These are phyloP conservation scores for Physocladia obscura DNA, from an alignment of 192 early-diverging fungal species.

Conservation along the genomic window DNA sequence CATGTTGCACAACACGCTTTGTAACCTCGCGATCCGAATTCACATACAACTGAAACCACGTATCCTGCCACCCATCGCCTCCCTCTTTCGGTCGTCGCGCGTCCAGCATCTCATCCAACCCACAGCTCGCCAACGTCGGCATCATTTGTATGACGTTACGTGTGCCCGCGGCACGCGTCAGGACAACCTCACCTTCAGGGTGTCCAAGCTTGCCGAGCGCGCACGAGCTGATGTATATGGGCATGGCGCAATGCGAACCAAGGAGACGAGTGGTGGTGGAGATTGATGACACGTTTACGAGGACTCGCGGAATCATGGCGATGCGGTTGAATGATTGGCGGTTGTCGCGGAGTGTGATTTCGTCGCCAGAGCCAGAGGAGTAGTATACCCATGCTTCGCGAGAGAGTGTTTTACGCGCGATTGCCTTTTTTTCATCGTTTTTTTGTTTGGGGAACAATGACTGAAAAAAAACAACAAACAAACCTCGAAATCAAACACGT, in stretches of 20 bases:
- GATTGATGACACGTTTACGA: conserved; percentile 50
- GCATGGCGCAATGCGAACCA: conserved; percentile 32
- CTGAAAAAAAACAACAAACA: too few species aligned
- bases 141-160: conserved; percentile 73
- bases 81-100: conserved; percentile 25
- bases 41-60: conserved; percentile 62
- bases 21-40: conserved; percentile 50
- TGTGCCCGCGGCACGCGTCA: conserved; percentile 57
- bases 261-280: conserved; percentile 42
- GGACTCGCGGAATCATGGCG: conserved; percentile 58
- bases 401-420: conserved; percentile 56
- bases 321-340: conserved; percentile 73
- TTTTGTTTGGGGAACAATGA: not conserved
- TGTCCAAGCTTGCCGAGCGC: conserved; percentile 67
- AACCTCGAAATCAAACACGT: conserved; percentile 72
- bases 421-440: conserved; percentile 36
- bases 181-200: conserved; percentile 69
- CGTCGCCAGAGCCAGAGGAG: conserved; percentile 77
- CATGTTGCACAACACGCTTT: conserved; percentile 36
- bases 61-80: conserved; percentile 50
- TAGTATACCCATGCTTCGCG: conserved; percentile 82
- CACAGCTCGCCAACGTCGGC: conserved; percentile 73
- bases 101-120: conserved; percentile 54
- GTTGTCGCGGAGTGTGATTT: conserved; percentile 80
- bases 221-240: conserved; percentile 60